Conservation (phyloP, 2,329 filamentous ascomycete species). For the Cryphonectria parasitica region DNA sequence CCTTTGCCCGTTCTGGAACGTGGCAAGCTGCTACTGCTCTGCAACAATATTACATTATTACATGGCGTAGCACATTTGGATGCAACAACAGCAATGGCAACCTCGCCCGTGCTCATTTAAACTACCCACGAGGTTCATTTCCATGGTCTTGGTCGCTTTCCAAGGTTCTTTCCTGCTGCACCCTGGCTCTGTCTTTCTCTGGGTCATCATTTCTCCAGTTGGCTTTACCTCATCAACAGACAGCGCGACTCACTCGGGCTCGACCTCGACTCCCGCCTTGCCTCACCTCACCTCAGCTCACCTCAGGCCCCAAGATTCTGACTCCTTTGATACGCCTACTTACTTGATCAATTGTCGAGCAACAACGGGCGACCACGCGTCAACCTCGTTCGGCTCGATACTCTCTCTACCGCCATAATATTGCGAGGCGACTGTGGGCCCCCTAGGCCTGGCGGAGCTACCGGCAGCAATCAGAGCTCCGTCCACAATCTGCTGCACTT, state of each 20-base stretch:
- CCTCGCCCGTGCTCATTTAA: conserved; percentile 12
- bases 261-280: background rate
- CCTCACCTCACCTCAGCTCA: background rate
- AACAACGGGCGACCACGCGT: background rate
- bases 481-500: background rate
- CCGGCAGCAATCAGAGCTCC: background rate
- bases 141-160: background rate
- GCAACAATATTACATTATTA: background rate
- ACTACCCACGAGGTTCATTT: background rate
- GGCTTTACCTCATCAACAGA: background rate
- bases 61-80: background rate
- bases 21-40: background rate
- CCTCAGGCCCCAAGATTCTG: background rate
- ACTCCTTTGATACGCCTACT: background rate
- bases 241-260: too few relatives aligned
- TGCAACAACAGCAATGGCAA: background rate
- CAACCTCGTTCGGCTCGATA: background rate
- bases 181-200: background rate
- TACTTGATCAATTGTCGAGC: background rate
- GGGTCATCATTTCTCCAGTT: background rate
- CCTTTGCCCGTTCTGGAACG: background rate
- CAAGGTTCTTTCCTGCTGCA: background rate
- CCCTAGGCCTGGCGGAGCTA: background rate
- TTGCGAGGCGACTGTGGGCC: background rate
- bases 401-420: background rate